These are phyloP conservation scores for Aspergillus sp. DNA, from an alignment of 2,329 filamentous ascomycete genomes.

Conservation along the genomic window DNA sequence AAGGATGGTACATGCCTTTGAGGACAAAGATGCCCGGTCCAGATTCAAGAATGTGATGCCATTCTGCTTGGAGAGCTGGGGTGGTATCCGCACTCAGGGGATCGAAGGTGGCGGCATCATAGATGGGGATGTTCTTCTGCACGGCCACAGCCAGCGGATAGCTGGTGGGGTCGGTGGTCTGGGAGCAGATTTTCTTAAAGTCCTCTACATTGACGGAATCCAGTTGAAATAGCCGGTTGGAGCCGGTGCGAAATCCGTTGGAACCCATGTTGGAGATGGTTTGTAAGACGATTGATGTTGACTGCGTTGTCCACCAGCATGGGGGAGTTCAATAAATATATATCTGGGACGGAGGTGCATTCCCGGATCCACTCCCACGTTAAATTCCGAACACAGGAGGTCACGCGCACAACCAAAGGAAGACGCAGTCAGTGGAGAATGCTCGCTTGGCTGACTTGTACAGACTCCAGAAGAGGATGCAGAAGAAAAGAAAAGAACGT, in stretches of 20 bases:
- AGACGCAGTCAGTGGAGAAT: not conserved
- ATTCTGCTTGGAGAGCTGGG: constrained; percentile 59
- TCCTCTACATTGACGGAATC: constrained; percentile 36
- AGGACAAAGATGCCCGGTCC: constrained; percentile 65
- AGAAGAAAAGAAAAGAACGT: too few species aligned
- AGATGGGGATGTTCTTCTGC: constrained; percentile 58
- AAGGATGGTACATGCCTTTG: constrained; percentile 52
- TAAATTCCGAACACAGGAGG: not conserved
- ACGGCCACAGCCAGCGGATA: constrained; percentile 55
- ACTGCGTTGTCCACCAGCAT: not conserved
- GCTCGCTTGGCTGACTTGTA: not conserved
- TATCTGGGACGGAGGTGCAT: not conserved
- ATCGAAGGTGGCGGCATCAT: constrained; percentile 49
- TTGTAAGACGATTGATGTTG: not conserved
- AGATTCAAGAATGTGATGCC: constrained; percentile 58
- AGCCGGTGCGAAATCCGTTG: not conserved
- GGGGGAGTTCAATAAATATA: not conserved
- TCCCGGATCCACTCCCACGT: not conserved
- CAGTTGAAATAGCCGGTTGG: constrained; percentile 26
- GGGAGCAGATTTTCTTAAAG: constrained; percentile 51
- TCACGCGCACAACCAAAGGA: too few species aligned
- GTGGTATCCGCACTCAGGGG: constrained; percentile 33
- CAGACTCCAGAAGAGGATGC: too few species aligned
- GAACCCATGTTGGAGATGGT: not conserved
- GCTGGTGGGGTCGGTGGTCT: constrained; percentile 34